Conservation (phyloP, 306 rosid species). For the Abrus pulchellus region DNA sequence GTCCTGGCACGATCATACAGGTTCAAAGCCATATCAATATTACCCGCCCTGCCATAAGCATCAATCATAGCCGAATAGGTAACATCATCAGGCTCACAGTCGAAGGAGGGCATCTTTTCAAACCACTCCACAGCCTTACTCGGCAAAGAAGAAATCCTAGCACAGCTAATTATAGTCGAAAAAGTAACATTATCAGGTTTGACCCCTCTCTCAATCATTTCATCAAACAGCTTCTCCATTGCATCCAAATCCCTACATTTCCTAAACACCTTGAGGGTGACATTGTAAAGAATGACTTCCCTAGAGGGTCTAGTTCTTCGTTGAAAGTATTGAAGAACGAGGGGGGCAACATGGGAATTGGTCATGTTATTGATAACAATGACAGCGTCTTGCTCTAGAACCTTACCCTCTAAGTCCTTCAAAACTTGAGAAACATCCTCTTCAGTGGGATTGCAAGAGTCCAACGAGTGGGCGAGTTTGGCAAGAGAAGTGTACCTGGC, state of each 20-base stretch:
- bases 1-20: conserved; percentile 86
- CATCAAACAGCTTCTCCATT: conserved; percentile 84
- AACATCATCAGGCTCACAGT: conserved; percentile 81
- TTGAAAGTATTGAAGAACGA: conserved; percentile 71
- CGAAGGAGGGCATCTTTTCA: conserved; percentile 82
- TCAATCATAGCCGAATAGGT: conserved; percentile 88
- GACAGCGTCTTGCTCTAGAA: conserved; percentile 85
- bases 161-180: conserved; percentile 90
- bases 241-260: conserved; percentile 75
- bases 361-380: conserved; percentile 70
- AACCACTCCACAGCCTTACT: conserved; percentile 88
- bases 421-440: conserved; percentile 61
- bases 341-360: conserved; percentile 61
- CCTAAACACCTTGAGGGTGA: conserved; percentile 81
- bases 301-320: conserved; percentile 53
- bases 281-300: conserved; percentile 81
- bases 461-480: conserved; percentile 65
- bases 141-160: conserved; percentile 72
- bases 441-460: conserved; percentile 60
- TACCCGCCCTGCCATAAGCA: conserved; percentile 86
- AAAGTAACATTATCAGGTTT: conserved; percentile 86
- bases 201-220: conserved; percentile 74
- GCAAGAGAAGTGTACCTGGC: conserved; percentile 76
- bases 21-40: conserved; percentile 79
- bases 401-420: conserved; percentile 53